Base-by-base conservation (phyloP, 2,329 filamentous ascomycete species). In the Geosmithia putterillii region DNA sequence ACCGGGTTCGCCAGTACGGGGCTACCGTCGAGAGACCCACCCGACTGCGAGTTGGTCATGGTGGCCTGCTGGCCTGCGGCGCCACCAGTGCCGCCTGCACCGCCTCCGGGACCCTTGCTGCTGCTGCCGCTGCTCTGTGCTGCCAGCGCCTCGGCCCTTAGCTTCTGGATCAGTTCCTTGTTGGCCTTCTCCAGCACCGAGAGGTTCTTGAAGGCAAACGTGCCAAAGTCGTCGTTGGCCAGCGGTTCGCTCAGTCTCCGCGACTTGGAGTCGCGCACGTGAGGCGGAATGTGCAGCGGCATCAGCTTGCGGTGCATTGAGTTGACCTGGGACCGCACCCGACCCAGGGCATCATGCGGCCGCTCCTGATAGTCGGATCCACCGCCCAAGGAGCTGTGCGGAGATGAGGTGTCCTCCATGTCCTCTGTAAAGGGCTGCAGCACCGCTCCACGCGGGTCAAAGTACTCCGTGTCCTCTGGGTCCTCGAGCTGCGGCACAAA, bases 171-270 rank as follows among this genome's bases (percentile, higher is more conserved):
- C 23, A 96, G 88, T 54, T 98, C 92, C 59, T 98, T 98, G 64
- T 98, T 98, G 44, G 92, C 92, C 61, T 95, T 96, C 55, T 96
- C 92, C 17, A 98, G 71, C 18, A 96, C 90, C 0, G 90, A 89
- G 41, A 98, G 67, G 54, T 98, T 98, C 66, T 98, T 98, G 71
- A 95, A 98, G 35, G 87, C 79, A 62, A 98, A 98, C 48, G 79
- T 88, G 25, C 92, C 92, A 68, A 98, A 98, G 58, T 98, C 94
- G 59, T 98, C 92, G 1, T 82, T 74, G 25, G 79, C 76, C 15
- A 90, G 80, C 1, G 92, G 92, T 61, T 98, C 92, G 59, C 90
- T 96, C 35, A 96, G 71, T 52, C 92, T 76, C 49, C 92, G 78
- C 52, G 79, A 89, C 56, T 94, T 86, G 42, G 84, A 75, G 61